These are phyloP conservation scores for Penicillium goetzii DNA, from an alignment of 495 filamentous ascomycete genomes.

Conservation along the genomic window DNA sequence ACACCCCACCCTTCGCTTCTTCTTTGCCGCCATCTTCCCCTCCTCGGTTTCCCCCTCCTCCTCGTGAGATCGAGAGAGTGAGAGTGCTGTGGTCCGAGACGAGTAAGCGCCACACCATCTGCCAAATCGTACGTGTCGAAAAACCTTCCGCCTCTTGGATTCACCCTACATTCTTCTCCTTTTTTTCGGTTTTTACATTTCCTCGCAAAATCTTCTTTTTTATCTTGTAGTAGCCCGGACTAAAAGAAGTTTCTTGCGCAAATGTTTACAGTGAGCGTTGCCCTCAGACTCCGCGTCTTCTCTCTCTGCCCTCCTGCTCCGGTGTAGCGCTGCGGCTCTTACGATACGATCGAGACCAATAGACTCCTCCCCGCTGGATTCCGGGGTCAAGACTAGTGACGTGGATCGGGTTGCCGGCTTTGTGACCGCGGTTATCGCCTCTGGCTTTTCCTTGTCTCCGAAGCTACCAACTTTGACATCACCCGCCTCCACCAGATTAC, in stretches of 20 bases:
- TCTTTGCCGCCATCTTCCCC: slow-evolving; percentile 8
- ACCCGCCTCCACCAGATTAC: slow-evolving; percentile 41
- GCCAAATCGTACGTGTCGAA: slow-evolving; percentile 30
- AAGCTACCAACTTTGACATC: slow-evolving; percentile 45
- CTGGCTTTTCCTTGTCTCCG: slow-evolving; percentile 13
- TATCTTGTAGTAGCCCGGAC: slow-evolving; percentile 12
- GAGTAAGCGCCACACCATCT: slow-evolving; percentile 12
- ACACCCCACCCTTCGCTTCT: slow-evolving; percentile 6
- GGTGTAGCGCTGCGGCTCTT: slow-evolving; percentile 26
- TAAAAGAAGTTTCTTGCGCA: slow-evolving; percentile 16
- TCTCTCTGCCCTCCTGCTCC: slow-evolving; percentile 29
- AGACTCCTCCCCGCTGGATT: slow-evolving; percentile 22
- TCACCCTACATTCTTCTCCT: background rate
- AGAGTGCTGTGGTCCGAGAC: background rate
- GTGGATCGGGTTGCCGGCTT: slow-evolving; percentile 31
- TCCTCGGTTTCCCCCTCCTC: slow-evolving; percentile 10
- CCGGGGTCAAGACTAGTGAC: slow-evolving; percentile 23
- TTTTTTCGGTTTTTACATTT: no score
- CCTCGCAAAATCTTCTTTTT: background rate
- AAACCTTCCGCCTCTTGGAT: background rate
- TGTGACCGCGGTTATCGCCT: slow-evolving; percentile 28
- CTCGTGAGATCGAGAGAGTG: background rate
- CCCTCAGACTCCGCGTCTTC: slow-evolving; percentile 18
- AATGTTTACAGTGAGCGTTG: slow-evolving; percentile 33
- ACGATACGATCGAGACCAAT: slow-evolving; percentile 20